Percentiles rank a stretch among this genome's conserved stretches.
Evolutionary conservation across 164 flowering plant species (phyloP).

Genomic region (Kingdonia uniflora): DNA sequence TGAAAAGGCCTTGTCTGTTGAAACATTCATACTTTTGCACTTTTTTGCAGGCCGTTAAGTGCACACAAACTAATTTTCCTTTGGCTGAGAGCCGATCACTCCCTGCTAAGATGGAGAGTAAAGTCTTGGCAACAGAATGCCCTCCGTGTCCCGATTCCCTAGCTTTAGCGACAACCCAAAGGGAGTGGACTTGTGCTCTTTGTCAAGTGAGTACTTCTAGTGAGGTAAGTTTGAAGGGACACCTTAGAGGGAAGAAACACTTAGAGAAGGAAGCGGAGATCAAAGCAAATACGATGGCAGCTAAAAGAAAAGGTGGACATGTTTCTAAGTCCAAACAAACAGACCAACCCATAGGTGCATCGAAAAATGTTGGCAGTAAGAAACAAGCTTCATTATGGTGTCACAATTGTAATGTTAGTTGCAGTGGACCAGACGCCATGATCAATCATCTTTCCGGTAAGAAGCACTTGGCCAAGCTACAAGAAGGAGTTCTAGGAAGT

Average conservation of each 20-base stretch:
- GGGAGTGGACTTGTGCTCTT: slow-evolving; percentile 47
- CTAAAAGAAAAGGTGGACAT: not conserved
- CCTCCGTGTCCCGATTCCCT: not conserved
- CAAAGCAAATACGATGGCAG: slow-evolving; percentile 5
- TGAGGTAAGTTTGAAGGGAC: slow-evolving; percentile 23
- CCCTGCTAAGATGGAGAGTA: no score
- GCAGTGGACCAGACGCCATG: not conserved
- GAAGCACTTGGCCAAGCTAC: not conserved
- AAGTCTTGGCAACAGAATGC: no score
- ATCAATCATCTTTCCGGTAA: not conserved
- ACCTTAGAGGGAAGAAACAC: slow-evolving; percentile 28
- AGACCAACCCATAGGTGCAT: no score
- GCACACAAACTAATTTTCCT: no score
- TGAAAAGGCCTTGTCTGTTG: no score
- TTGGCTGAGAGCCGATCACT: no score
- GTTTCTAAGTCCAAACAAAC: no score
- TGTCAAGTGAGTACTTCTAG: slow-evolving; percentile 35
- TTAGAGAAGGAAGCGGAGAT: slow-evolving; percentile 23
- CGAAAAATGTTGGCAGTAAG: not conserved
- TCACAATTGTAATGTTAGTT: not conserved
- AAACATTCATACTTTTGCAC: no score
- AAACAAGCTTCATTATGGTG: not conserved
- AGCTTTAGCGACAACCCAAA: slow-evolving; percentile 1
- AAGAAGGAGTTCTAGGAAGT: not conserved
- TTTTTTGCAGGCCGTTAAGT: no score